Evolutionary conservation across 2,329 filamentous ascomycete genomes (phyloP), one percentile per base, ranked within the genome.

Genomic region (Cladophialophora exuberans): DNA sequence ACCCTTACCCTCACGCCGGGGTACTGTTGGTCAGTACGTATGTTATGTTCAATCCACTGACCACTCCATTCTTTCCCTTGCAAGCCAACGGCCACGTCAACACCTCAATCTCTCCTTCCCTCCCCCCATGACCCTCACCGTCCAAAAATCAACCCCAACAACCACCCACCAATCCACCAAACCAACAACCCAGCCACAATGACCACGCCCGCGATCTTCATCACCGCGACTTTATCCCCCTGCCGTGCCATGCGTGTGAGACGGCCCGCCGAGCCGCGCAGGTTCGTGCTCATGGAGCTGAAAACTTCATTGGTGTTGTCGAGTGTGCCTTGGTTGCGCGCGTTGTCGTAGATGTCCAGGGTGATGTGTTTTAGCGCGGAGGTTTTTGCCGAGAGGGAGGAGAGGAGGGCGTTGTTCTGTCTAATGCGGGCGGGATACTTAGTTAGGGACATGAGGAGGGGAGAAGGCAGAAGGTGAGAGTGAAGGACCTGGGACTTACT

Each of bases 281-380:
- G 77, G 61, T 86, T 87, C 11, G 87, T 86, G 30, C 84, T 82
- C 82, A 99, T 91, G 66, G 85, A 88, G 57, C 90, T 93, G 74
- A 99, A 97, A 20, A 91, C 94, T 64, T 97, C 91, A 71, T 82
- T 87, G 88, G 89, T 93, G 67, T 84, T 86, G 73, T 99, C 90
- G 64, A 99, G 89, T 61, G 96, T 83, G 63, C 88, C 84, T 66
- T 97, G 93, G 65, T 89, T 84, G 55, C 90, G 85, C 45, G 94
- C 94, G 71, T 94, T 91, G 76, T 97, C 92, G 81, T 97, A 97
- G 68, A 99, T 99, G 77, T 99, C 91, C 62, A 97, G 85, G 36
- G 94, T 99, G 46, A 99, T 90, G 72, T 89, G 89, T 68, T 93
- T 90, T 61, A 99, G 83, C 48, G 91, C 90, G 15, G 89, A 89